Conservation (phyloP, 129 eudicot species). For the Heracleum sosnowskyi region DNA sequence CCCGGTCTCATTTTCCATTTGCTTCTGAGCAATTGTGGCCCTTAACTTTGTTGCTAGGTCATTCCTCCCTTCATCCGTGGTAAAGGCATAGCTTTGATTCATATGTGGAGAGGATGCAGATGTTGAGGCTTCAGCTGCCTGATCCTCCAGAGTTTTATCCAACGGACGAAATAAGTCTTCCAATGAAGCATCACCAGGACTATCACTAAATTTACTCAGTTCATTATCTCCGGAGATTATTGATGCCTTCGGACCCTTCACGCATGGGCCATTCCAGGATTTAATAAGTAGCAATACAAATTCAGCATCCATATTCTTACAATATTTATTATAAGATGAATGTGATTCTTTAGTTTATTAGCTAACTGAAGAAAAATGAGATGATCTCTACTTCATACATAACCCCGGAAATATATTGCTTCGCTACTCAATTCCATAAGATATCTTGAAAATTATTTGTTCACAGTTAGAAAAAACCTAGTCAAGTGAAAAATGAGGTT, state of each 20-base stretch:
- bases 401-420: not conserved
- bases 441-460: not conserved
- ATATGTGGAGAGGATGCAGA: conserved; percentile 69
- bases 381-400: not conserved
- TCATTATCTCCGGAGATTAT: conserved; percentile 41
- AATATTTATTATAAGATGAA: not conserved
- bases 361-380: not conserved
- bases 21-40: conserved; percentile 93
- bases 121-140: conserved; percentile 64
- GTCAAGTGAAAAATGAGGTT: not conserved
- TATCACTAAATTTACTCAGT: conserved; percentile 87
- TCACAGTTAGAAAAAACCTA: not conserved
- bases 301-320: not conserved
- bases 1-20: conserved; percentile 73
- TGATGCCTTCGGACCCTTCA: conserved; percentile 49
- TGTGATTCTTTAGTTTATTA: not conserved
- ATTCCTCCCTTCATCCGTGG: conserved; percentile 47
- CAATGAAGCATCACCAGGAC: conserved; percentile 94
- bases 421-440: not conserved
- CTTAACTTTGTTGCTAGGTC: conserved; percentile 85
- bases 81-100: conserved; percentile 31
- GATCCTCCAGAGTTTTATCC: conserved; percentile 43
- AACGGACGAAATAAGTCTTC: conserved; percentile 83
- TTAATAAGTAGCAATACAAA: conserved; percentile 2
- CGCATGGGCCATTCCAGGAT: not conserved